A percentile compares a stretch with the other conserved stretches of the same genome.
Evolutionary conservation across 805 yeast species (phyloP).

Genomic region (Metschnikowia drakensbergensis): DNA sequence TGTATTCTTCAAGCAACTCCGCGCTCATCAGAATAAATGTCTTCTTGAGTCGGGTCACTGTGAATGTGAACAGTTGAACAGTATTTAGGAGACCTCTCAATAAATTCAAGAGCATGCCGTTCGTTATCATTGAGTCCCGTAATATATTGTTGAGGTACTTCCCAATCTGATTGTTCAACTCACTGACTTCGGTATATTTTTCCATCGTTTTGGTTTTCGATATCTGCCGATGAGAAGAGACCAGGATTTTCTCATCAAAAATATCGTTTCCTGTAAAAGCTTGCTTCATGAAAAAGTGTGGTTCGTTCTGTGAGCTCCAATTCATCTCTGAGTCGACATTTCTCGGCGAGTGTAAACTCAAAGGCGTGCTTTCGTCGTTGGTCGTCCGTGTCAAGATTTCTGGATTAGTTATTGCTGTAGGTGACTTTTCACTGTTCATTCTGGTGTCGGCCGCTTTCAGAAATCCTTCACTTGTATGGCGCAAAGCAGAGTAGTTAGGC

Average conservation of each 20-base stretch:
- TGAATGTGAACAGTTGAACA: constrained; percentile 46
- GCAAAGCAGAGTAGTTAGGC: constrained; percentile 46
- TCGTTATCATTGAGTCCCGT: constrained; percentile 64
- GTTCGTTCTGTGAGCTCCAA: constrained; percentile 6
- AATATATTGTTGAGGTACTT: constrained; percentile 59
- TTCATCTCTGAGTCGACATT: neutral
- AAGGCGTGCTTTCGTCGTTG: neutral
- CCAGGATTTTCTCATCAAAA: constrained; percentile 22
- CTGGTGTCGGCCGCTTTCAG: constrained; percentile 4
- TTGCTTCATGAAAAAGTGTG: constrained; percentile 11
- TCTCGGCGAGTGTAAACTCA: neutral
- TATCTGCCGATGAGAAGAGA: constrained; percentile 6
- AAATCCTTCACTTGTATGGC: constrained; percentile 15
- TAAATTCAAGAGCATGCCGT: constrained; percentile 47
- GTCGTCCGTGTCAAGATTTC: neutral
- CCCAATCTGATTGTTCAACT: constrained; percentile 45
- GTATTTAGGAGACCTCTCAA: constrained; percentile 45
- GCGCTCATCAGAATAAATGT: constrained; percentile 47
- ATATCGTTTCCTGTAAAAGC: constrained; percentile 20
- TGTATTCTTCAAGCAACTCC: constrained; percentile 41
- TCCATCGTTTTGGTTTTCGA: constrained; percentile 6
- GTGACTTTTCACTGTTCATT: neutral
- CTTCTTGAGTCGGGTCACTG: constrained; percentile 50
- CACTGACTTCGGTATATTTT: constrained; percentile 9
- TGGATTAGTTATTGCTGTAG: neutral